Base-by-base conservation (phyloP, 2,329 filamentous ascomycete genomes). In the Verticillium nonalfalfae region DNA sequence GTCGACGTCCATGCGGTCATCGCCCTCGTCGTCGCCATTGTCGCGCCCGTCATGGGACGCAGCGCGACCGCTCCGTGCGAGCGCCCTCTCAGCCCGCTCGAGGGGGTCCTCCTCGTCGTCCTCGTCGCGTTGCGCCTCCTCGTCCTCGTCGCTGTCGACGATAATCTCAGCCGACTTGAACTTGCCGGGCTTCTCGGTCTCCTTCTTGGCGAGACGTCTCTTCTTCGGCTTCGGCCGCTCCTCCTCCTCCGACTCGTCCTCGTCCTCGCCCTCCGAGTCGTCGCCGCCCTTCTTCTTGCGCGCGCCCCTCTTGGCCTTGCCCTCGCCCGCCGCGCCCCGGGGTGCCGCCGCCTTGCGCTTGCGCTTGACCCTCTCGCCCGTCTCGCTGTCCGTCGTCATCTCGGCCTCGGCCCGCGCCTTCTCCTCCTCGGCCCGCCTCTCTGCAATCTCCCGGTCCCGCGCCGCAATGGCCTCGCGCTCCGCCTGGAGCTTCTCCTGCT, bases 151-250 rank as follows among this genome's bases (percentile, higher is more conserved):
- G 63, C 88, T 91, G 65, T 94, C 90, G 55, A 91, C 89, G 34
- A 97, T 87, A 64, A 93, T 85, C 75, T 96, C 93, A 1, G 85
- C 87, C 58, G 90, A 93, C 82, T 97, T 97, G 81, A 85, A 96
- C 75, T 96, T 96, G 73, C 72, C 66, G 59, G 63, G 58, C 34
- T 70, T 69, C 60, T 76, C 74, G 63, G 76, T 78, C 65, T 85
- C 81, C 63, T 77, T 76, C 65, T 75, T 75, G 15, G 76, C 81
- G 69, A 83, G 81, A 63, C 78, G 82, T 61, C 85, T 82, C 69
- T 85, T 86, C 74, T 89, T 89, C 71, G 86, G 87, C 26, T 83
- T 82, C 62, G 82, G 75, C 62, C 81, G 78, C 39, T 80, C 79
- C 56, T 78, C 79, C 9, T 78, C 80, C 1, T n/a, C n/a, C n/a